These are phyloP conservation scores for Fraxinus platypoda DNA, from an alignment of 305 asterid species.

Conservation along the genomic window DNA sequence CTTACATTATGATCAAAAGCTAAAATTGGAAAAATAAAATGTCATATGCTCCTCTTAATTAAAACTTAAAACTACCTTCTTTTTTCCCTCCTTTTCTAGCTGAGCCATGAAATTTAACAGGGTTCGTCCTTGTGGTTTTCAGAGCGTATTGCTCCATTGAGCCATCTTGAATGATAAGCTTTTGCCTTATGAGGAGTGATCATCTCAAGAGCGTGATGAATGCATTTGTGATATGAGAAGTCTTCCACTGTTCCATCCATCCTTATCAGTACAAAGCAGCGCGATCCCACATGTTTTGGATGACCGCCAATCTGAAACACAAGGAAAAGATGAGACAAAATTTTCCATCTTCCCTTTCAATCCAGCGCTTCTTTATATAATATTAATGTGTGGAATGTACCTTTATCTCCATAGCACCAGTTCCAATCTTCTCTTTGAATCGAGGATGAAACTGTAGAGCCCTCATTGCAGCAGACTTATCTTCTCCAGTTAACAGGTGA, in stretches of 20 bases:
- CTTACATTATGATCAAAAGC: conserved; percentile 21
- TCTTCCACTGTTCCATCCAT: conserved; percentile 78
- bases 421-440: conserved; percentile 59
- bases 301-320: conserved; percentile 67
- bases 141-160: conserved; percentile 11
- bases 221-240: conserved; percentile 78
- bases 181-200: conserved; percentile 48
- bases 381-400: conserved; percentile 30
- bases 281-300: conserved; percentile 51
- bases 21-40: background rate
- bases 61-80: background rate
- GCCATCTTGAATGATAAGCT: conserved; percentile 35
- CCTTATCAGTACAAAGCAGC: conserved; percentile 68
- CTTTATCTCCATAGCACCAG: conserved; percentile 69
- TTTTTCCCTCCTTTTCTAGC: conserved; percentile 1
- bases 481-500: conserved; percentile 46
- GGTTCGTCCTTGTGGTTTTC: background rate
- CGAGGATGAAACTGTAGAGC: conserved; percentile 79
- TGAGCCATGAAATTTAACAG: background rate
- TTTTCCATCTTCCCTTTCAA: background rate
- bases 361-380: background rate
- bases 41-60: background rate
- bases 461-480: conserved; percentile 50
- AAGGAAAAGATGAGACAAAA: conserved; percentile 5
- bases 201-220: conserved; percentile 50